Conservation (phyloP, 495 filamentous ascomycete genomes). For the Talaromyces proteolyticus region DNA sequence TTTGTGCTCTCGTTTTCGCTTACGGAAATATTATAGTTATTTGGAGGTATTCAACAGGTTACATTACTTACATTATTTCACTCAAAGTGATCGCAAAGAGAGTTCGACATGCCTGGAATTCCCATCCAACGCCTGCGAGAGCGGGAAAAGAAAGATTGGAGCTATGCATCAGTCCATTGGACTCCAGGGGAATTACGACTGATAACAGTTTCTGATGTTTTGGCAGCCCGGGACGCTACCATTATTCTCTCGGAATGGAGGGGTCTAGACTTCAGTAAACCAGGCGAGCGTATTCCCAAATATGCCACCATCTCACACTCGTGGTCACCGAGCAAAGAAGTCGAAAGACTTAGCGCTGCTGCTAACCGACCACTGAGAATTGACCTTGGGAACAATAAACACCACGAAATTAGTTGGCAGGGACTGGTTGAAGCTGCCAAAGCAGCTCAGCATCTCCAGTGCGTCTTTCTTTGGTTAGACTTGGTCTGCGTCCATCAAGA, state of each 20-base stretch:
- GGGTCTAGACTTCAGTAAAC: not conserved
- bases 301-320: conserved; percentile 5
- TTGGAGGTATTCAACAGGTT: not conserved
- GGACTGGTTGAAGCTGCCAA: not conserved
- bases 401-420: conserved; percentile 1
- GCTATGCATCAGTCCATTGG: not conserved
- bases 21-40: not conserved
- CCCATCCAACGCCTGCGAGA: not conserved
- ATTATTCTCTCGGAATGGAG: conserved; percentile 3
- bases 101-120: conserved; percentile 1
- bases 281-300: not conserved
- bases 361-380: conserved; percentile 1
- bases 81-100: not conserved
- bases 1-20: not conserved
- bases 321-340: conserved; percentile 1
- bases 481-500: conserved; percentile 1
- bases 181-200: not conserved
- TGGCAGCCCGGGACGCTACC: not conserved
- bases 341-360: not conserved
- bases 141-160: conserved; percentile 1
- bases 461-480: conserved; percentile 2
- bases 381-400: not conserved
- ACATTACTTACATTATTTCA: not conserved
- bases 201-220: conserved; percentile 1
- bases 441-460: not conserved